Conservation (phyloP, 495 filamentous ascomycete genomes). For the Trichocladium antarcticum region DNA sequence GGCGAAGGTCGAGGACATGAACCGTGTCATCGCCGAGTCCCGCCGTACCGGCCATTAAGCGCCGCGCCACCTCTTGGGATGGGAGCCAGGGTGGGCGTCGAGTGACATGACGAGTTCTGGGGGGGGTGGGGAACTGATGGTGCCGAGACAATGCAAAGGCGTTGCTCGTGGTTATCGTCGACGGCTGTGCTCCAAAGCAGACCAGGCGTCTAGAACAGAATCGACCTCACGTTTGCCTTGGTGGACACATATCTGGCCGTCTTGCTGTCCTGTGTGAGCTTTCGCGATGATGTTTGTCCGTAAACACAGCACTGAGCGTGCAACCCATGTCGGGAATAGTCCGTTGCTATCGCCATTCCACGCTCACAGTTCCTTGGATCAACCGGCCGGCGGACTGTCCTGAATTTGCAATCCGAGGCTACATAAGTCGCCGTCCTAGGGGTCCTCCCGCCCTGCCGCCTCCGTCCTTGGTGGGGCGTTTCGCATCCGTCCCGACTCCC, state of each 20-base stretch:
- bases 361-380: too few species aligned
- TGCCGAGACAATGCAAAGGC: not conserved
- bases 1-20: slow-evolving; percentile 98
- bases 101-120: slow-evolving; percentile 9
- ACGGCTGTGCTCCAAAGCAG: not conserved
- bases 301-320: too few species aligned
- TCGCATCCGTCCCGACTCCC: too few species aligned
- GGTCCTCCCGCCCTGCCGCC: too few species aligned
- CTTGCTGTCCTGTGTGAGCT: not conserved
- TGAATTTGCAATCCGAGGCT: too few species aligned
- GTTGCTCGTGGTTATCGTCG: not conserved
- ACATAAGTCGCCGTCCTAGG: too few species aligned
- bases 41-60: slow-evolving; percentile 67
- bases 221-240: slow-evolving; percentile 10
- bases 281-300: not conserved
- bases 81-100: slow-evolving; percentile 4
- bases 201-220: slow-evolving; percentile 8
- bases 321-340: too few species aligned
- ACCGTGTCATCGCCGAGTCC: slow-evolving; percentile 93
- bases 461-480: too few species aligned
- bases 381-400: too few species aligned
- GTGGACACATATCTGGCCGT: not conserved
- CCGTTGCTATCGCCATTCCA: too few species aligned
- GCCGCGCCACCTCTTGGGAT: slow-evolving; percentile 3
- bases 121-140: slow-evolving; percentile 6